Conservation (phyloP, 2,329 filamentous ascomycete species). For the Colletotrichum theobromicola region DNA sequence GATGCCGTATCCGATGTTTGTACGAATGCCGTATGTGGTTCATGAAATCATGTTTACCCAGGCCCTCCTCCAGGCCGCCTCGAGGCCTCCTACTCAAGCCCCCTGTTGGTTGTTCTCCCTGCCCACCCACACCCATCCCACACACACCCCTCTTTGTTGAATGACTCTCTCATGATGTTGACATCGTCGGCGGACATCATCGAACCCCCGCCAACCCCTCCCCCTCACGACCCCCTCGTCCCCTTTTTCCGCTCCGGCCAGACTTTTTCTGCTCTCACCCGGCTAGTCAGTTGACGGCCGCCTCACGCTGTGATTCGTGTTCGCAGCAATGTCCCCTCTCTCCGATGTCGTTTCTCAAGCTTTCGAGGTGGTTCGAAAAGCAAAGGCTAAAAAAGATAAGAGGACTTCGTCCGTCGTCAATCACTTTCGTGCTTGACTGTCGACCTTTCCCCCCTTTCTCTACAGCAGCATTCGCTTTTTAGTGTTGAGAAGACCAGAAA, state of each 20-base stretch:
- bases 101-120: neutral
- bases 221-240: neutral
- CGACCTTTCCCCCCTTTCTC: neutral
- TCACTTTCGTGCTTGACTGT: neutral
- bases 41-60: neutral
- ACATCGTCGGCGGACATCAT: neutral
- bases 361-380: neutral
- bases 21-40: neutral
- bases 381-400: slow-evolving; percentile 3
- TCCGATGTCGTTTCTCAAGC: neutral
- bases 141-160: neutral
- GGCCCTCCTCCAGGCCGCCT: neutral
- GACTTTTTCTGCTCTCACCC: neutral
- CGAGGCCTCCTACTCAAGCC: neutral
- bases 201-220: neutral
- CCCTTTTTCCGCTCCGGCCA: neutral
- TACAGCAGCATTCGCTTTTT: neutral
- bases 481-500: neutral
- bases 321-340: neutral
- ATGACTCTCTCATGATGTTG: neutral
- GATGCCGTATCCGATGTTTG: neutral
- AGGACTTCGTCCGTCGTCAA: neutral
- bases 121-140: neutral
- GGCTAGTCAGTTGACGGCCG: neutral
- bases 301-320: neutral